Base-by-base conservation (phyloP, 2,329 filamentous ascomycete genomes). In the Leptographium wingfieldii region DNA sequence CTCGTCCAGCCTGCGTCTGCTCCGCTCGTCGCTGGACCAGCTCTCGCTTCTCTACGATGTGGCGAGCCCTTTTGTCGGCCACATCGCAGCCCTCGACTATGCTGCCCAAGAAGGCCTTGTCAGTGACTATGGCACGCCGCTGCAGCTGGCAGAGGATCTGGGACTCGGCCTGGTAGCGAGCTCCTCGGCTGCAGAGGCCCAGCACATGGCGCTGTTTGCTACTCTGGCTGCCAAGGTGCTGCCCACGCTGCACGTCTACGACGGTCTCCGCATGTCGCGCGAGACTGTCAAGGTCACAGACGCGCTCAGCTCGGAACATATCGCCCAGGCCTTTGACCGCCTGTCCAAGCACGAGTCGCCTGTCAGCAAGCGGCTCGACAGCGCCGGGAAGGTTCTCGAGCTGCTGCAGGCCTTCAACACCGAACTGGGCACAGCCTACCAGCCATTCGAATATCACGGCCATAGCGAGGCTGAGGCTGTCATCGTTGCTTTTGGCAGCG, bases 71-170 rank as follows among this genome's bases (percentile, higher is more conserved):
- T 89, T 97, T 62, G 91, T 95, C 46, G 90, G 90, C 6, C 94
- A 99, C 71, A 80, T 99, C 60, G 90, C 94, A 25, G 94, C 94
- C 25, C 86, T 90, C 62, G 92, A 97, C 74, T 96, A 96, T 69
- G 81, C 82, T 9, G 74, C 79, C 61, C 73, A 74, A 59, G 78
- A 84, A 51, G 88, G 87, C 9, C 80, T 99, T 35, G 87, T 96
- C 51, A 83, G 90, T 62, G 92, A 97, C 73, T 99, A 99, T 73
- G 84, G 85, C 62, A 83, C 85, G 49, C 86, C 90, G 3, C 78
- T 97, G 68, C 83, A 85, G 64, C 76, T 92, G 56, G 88, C 90
- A 10, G 94, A 97, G 72, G 94, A 97, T 66, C 81, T 97, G 16
- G 92, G 94, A 19, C 78, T 97, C 33, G 92, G 86, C 55, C 80